Evolutionary conservation across 495 filamentous ascomycete genomes (phyloP), one percentile per base, ranked within the genome.

Genomic region (Hypoxylon subgilvum): DNA sequence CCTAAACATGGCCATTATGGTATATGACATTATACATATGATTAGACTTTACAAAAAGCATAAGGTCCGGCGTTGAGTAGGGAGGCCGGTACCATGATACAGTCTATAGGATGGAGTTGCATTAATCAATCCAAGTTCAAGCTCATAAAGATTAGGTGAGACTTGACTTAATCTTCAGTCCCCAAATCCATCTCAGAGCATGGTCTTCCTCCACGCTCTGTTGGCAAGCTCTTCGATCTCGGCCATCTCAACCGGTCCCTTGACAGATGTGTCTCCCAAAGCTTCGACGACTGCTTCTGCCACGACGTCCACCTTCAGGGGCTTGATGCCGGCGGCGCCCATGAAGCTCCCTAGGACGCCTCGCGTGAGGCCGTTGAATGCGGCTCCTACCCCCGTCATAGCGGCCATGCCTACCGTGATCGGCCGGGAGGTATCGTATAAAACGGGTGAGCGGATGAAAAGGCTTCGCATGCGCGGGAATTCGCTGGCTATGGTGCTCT

Each of bases 331-430:
- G 44, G 88, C 93, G 6, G 89, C 79, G 0, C 94, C 94, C 72
- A 91, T 77, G 28, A 96, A 73, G 61, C 84, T 84, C 3, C 82
- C 79, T 38, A 97, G 74, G 34, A 83, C 77, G 16, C 91, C 89
- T 1, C 91, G 88, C 14, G 91, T 81, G 16, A 90, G 57, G 0
- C 74, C 77, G 72, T 97, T 96, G 67, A 91, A 81, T 32, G 85
- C 72, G 2, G 86, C 82, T 2, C 88, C 88, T 1, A 87, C 71
- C 12, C 83, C 80, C 18, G 88, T 86, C 61, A 86, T 70, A 3
- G 85, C 84, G 0, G 94, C 94, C 61, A 98, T 83, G 2, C 88
- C 90, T 62, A 97, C 69, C 6, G 95, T 98, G 63, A 96, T 83
- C 14, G 84, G 76, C 48, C 94, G 82, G 46, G 85, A 89, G 44